Evolutionary conservation across 108 stramenopile genomes (phyloP).

Genomic region (Licmophora abbreviata): DNA sequence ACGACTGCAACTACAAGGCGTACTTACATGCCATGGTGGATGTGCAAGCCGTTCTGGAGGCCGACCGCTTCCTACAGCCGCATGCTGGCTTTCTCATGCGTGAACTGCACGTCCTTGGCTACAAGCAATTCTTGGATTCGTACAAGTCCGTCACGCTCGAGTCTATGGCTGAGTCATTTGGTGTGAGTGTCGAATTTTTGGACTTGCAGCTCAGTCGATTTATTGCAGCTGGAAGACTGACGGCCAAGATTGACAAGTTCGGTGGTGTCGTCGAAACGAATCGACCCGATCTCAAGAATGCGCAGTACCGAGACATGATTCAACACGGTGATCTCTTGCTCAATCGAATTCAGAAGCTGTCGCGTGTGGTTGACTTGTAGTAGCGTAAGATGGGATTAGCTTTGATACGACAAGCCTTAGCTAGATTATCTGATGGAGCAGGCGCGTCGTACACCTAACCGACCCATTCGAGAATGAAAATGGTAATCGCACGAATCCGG

Average conservation of each 20-base stretch:
- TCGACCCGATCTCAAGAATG: slow-evolving; percentile 93
- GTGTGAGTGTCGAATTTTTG: slow-evolving; percentile 82
- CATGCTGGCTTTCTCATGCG: slow-evolving; percentile 85
- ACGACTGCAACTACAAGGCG: slow-evolving; percentile 92
- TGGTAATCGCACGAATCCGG: no score
- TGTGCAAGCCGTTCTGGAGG: slow-evolving; percentile 60
- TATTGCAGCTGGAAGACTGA: slow-evolving; percentile 91
- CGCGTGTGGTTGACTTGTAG: slow-evolving; percentile 92
- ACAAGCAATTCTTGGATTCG: slow-evolving; percentile 97
- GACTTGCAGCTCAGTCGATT: slow-evolving; percentile 94
- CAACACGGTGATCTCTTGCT: slow-evolving; percentile 95
- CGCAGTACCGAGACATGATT: slow-evolving; percentile 94
- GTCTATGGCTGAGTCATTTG: slow-evolving; percentile 93
- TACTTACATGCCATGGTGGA: slow-evolving; percentile 90
- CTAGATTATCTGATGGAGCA: no score
- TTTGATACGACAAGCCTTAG: no score
- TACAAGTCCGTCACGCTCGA: slow-evolving; percentile 92
- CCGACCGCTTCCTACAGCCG: slow-evolving; percentile 79
- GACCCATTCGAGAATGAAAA: no score
- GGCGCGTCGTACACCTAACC: no score
- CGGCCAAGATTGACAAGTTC: slow-evolving; percentile 97
- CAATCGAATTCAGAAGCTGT: slow-evolving; percentile 94
- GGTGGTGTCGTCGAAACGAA: slow-evolving; percentile 96
- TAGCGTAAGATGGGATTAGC: no score
- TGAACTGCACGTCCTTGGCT: slow-evolving; percentile 90